Conservation (phyloP, 2,329 filamentous ascomycete genomes). For the Harringtonia lauricola region DNA sequence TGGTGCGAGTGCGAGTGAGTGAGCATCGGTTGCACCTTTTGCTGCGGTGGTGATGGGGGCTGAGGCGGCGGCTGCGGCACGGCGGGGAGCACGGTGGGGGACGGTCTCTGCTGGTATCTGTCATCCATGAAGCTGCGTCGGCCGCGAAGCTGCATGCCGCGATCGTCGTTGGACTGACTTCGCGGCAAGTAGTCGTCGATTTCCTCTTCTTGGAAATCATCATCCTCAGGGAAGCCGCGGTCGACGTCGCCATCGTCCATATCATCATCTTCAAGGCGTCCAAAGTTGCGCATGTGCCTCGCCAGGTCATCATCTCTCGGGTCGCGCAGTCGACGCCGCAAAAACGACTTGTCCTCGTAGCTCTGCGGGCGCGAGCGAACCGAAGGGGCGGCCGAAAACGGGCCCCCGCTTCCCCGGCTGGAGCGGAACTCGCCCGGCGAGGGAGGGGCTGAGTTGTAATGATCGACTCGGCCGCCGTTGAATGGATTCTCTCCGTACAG, state of each 20-base stretch:
- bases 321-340: conserved; percentile 29
- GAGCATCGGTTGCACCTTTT: background rate
- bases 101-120: conserved; percentile 34
- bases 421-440: conserved; percentile 20
- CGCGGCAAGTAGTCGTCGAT: conserved; percentile 26
- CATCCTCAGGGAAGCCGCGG: background rate
- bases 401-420: conserved; percentile 5
- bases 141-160: conserved; percentile 1
- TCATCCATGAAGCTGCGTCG: conserved; percentile 50
- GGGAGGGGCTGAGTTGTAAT: conserved; percentile 19
- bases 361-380: conserved; percentile 19
- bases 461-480: conserved; percentile 21
- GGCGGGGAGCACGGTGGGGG: conserved; percentile 24
- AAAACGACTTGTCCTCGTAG: conserved; percentile 36
- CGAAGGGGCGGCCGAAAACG: conserved; percentile 4
- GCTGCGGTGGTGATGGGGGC: conserved; percentile 12
- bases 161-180: conserved; percentile 18
- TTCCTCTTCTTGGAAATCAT: conserved; percentile 15
- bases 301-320: conserved; percentile 31
- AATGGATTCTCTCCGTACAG: conserved; percentile 38
- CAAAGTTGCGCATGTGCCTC: conserved; percentile 24
- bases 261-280: conserved; percentile 23
- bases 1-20: background rate
- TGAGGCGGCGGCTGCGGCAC: conserved; percentile 16
- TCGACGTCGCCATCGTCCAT: conserved; percentile 22